Evolutionary conservation across 176 grass and related monocot genomes (phyloP).

Genomic region (Oryza meridionalis): DNA sequence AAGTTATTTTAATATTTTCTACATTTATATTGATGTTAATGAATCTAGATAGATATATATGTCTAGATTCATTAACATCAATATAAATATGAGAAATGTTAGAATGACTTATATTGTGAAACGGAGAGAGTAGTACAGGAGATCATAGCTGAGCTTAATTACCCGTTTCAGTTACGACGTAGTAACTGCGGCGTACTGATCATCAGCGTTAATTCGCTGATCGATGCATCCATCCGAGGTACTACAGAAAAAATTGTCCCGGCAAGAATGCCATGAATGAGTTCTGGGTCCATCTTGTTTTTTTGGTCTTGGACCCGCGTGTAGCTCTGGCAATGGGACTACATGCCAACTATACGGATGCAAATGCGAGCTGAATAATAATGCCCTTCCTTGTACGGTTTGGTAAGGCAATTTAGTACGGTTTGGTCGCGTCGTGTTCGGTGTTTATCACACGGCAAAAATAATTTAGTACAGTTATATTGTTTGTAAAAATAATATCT

Average conservation of each 20-base stretch:
- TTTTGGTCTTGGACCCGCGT: neutral
- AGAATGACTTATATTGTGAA: no score
- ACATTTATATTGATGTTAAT: no score
- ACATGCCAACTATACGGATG: neutral
- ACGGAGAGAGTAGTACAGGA: neutral
- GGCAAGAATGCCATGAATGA: slow-evolving; percentile 4
- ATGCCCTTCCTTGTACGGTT: neutral
- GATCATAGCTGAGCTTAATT: slow-evolving; percentile 19
- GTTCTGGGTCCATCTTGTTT: neutral
- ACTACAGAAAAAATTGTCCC: neutral
- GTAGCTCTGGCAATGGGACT: slow-evolving; percentile 15
- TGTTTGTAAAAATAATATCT: neutral
- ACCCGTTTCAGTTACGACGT: slow-evolving; percentile 3
- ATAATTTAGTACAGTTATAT: neutral
- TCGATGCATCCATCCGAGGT: neutral
- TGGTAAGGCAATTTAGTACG: neutral
- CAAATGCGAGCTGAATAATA: neutral
- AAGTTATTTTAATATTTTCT: no score
- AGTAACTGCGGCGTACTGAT: neutral
- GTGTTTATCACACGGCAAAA: slow-evolving; percentile 1
- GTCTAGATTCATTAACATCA: no score
- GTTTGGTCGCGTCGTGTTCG: neutral
- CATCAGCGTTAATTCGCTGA: neutral
- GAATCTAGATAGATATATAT: no score
- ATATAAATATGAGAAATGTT: no score